Conservation (phyloP, 192 early-diverging fungal species). For the Pilobolus umbonatus region DNA sequence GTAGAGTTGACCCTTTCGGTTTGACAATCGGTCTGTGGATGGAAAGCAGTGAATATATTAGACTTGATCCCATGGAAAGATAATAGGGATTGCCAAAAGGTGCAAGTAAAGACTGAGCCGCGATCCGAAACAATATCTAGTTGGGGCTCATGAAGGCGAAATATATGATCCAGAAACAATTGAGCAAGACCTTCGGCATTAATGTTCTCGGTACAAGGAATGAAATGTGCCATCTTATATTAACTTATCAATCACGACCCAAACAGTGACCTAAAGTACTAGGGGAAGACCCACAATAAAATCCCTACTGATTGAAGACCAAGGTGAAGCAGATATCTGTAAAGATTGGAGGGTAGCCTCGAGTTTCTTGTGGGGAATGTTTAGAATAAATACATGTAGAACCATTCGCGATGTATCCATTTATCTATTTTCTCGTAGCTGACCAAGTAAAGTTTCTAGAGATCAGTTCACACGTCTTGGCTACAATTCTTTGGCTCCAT, state of each 20-base stretch:
- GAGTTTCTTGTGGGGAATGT: slow-evolving; percentile 26
- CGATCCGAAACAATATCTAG: slow-evolving; percentile 41
- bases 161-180: slow-evolving; percentile 23
- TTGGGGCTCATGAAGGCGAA: slow-evolving; percentile 34
- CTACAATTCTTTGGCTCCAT: too few species aligned
- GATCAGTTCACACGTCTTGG: slow-evolving; percentile 36
- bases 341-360: slow-evolving; percentile 33
- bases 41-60: slow-evolving; percentile 25
- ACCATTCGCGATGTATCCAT: slow-evolving; percentile 30
- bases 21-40: slow-evolving; percentile 33
- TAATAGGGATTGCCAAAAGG: slow-evolving; percentile 24
- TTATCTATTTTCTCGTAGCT: slow-evolving; percentile 23
- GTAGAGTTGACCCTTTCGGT: slow-evolving; percentile 19
- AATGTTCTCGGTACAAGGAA: slow-evolving; percentile 4
- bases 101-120: slow-evolving; percentile 37
- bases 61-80: slow-evolving; percentile 18
- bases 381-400: too few species aligned
- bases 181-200: slow-evolving; percentile 13
- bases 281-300: slow-evolving; percentile 33
- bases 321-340: slow-evolving; percentile 32
- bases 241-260: slow-evolving; percentile 39
- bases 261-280: slow-evolving; percentile 27
- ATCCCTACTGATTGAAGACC: slow-evolving; percentile 40
- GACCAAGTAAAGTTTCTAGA: slow-evolving; percentile 34
- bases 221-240: slow-evolving; percentile 35